Conservation (phyloP, 352 stramenopile genomes). For the Phytophthora podocarpi region DNA sequence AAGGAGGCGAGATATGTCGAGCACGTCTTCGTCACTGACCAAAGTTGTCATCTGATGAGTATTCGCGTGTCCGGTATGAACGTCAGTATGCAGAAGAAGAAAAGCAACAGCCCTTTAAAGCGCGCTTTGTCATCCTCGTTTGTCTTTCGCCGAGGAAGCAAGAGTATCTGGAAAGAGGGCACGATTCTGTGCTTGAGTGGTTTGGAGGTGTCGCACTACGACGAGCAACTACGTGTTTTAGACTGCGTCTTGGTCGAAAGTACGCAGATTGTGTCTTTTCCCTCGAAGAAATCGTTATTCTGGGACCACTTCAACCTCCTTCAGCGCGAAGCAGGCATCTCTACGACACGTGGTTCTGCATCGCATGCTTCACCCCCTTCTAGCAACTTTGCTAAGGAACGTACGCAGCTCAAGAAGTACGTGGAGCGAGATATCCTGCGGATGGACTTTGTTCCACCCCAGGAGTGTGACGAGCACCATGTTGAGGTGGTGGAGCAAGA, state of each 20-base stretch:
- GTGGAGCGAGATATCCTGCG: constrained; percentile 51
- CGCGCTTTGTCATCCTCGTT: constrained; percentile 29
- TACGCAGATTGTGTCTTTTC: constrained; percentile 56
- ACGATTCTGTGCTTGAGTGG: constrained; percentile 58
- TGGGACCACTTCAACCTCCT: constrained; percentile 34
- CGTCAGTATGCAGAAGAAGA: constrained; percentile 30
- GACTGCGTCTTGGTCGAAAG: constrained; percentile 66
- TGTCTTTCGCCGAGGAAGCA: constrained; percentile 52
- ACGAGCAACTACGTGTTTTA: constrained; percentile 57
- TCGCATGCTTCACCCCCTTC: background rate
- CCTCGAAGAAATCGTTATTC: constrained; percentile 67
- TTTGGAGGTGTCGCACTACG: constrained; percentile 68
- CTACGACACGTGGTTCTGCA: background rate
- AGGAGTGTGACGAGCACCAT: constrained; percentile 47
- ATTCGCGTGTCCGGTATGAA: constrained; percentile 48
- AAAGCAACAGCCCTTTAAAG: constrained; percentile 8
- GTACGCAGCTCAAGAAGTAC: constrained; percentile 47
- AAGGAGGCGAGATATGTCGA: constrained; percentile 43
- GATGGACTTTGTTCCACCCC: constrained; percentile 43
- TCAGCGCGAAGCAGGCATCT: constrained; percentile 8
- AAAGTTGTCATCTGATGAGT: constrained; percentile 56
- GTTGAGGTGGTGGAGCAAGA: constrained; percentile 40
- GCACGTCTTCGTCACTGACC: constrained; percentile 67
- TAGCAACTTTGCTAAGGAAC: constrained; percentile 23
- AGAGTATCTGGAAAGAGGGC: constrained; percentile 60